phyloP scores from a whole-genome alignment of 441 rosid genomes.

The Gossypium lobatum region DNA sequence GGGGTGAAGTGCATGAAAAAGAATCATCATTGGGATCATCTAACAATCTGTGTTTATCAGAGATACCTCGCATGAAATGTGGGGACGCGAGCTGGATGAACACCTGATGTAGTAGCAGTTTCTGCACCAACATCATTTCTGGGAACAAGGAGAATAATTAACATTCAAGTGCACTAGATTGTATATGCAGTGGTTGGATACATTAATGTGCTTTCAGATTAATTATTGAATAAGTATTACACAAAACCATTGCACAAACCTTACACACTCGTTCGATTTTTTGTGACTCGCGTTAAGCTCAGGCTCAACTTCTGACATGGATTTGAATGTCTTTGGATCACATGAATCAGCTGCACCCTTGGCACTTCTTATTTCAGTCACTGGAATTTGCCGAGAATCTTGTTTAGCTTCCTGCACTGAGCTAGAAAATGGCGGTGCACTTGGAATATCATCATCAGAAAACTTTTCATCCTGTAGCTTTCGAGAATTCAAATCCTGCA shows the following conservation, averaged over 20 bases:
- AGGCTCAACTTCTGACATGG: slow-evolving; percentile 24
- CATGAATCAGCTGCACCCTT: slow-evolving; percentile 17
- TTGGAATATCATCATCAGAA: slow-evolving; percentile 59
- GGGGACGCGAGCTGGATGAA: slow-evolving; percentile 73
- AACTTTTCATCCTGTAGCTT: slow-evolving; percentile 27
- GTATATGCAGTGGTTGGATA: not conserved
- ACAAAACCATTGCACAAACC: slow-evolving; percentile 37
- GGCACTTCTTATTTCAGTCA: slow-evolving; percentile 27
- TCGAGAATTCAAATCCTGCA: slow-evolving; percentile 44
- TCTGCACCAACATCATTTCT: slow-evolving; percentile 55
- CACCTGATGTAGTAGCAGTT: slow-evolving; percentile 45
- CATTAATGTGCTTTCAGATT: not conserved
- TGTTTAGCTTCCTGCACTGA: slow-evolving; percentile 52
- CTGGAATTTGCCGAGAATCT: slow-evolving; percentile 31
- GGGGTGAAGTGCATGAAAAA: slow-evolving; percentile 3
- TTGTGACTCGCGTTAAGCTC: slow-evolving; percentile 36
- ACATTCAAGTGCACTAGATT: not conserved
- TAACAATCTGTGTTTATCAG: not conserved
- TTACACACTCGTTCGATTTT: slow-evolving; percentile 44
- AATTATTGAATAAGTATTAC: not conserved
- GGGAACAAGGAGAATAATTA: slow-evolving; percentile 18
- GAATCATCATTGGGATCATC: slow-evolving; percentile 3
- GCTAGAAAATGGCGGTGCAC: slow-evolving; percentile 86
- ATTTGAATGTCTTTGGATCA: slow-evolving; percentile 22
- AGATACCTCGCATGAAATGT: slow-evolving; percentile 88